Evolutionary conservation across 2,329 filamentous ascomycete genomes (phyloP).

Genomic region (Dendrostoma leiphaemia): DNA sequence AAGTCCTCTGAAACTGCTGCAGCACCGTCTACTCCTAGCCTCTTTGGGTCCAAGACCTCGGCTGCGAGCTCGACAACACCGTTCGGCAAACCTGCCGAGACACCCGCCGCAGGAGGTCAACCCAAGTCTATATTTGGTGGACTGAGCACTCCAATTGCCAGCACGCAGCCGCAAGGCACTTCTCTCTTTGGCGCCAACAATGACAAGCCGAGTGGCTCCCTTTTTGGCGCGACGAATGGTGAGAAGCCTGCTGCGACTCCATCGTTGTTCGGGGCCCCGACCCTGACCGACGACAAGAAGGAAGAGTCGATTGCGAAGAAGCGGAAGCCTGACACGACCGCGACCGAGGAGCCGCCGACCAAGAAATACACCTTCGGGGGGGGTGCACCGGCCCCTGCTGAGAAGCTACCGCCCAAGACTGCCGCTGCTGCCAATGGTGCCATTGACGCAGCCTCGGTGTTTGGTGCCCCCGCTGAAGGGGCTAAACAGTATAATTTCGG

Average conservation of each 20-base stretch:
- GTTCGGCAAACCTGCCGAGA: conserved; percentile 30
- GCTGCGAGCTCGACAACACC: conserved; percentile 13
- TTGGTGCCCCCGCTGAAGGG: conserved; percentile 10
- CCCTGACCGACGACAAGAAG: conserved; percentile 9
- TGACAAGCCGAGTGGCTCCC: conserved; percentile 14
- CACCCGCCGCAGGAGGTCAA: conserved; percentile 26
- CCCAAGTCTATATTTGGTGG: conserved; percentile 33
- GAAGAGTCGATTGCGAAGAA: conserved; percentile 15
- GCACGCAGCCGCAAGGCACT: conserved; percentile 26
- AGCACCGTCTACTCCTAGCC: conserved; percentile 14
- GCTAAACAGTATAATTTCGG: conserved; percentile 17
- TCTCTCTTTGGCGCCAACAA: conserved; percentile 21
- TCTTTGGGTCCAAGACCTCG: conserved; percentile 13
- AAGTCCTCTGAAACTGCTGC: conserved; percentile 28
- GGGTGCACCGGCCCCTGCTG: conserved; percentile 8
- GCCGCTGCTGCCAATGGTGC: conserved; percentile 18
- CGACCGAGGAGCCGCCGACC: conserved; percentile 4
- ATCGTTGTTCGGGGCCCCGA: conserved; percentile 13
- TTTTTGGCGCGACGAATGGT: conserved; percentile 12
- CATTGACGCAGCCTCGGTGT: conserved; percentile 16
- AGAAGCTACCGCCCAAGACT: conserved; percentile 18
- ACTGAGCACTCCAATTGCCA: conserved; percentile 9
- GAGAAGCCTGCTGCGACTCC: conserved; percentile 11
- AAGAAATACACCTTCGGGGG: conserved; percentile 17
- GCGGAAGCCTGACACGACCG: conserved; percentile 12